These are phyloP conservation scores for Nemania sp. DNA, from an alignment of 2,329 filamentous ascomycete species.

Conservation along the genomic window DNA sequence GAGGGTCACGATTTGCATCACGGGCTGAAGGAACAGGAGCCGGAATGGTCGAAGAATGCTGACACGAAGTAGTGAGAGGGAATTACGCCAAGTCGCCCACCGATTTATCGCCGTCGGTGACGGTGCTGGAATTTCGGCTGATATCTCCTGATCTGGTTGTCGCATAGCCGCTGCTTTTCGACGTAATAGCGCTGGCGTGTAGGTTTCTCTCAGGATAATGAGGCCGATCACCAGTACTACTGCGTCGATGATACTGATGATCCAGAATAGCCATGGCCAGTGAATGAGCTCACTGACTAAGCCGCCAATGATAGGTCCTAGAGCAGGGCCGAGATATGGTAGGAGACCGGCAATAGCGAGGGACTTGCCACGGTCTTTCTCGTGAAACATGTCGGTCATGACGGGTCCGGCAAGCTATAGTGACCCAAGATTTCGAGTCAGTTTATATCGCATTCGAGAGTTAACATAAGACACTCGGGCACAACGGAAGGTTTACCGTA, in stretches of 20 bases:
- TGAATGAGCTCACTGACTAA: slow-evolving; percentile 63
- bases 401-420: slow-evolving; percentile 40
- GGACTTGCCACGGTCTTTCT: slow-evolving; percentile 43
- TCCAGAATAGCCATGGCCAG: slow-evolving; percentile 74
- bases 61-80: slow-evolving; percentile 38
- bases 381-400: slow-evolving; percentile 43
- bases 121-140: slow-evolving; percentile 42
- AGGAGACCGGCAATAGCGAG: slow-evolving; percentile 40
- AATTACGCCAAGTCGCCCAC: slow-evolving; percentile 24
- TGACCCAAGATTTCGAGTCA: background rate
- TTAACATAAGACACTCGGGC: background rate
- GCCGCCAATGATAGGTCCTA: slow-evolving; percentile 69
- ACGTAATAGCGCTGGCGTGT: slow-evolving; percentile 63
- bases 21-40: slow-evolving; percentile 50
- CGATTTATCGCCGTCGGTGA: slow-evolving; percentile 7
- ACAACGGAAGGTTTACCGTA: slow-evolving; percentile 28
- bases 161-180: slow-evolving; percentile 54
- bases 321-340: slow-evolving; percentile 60
- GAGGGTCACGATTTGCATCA: slow-evolving; percentile 42
- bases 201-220: slow-evolving; percentile 64
- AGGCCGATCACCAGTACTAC: slow-evolving; percentile 57
- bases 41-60: slow-evolving; percentile 47
- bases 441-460: background rate
- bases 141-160: slow-evolving; percentile 26
- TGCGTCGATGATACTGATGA: slow-evolving; percentile 61